phyloP scores from a whole-genome alignment of 768 basidiomycete species.

The Clitopilus passeckerianus region DNA sequence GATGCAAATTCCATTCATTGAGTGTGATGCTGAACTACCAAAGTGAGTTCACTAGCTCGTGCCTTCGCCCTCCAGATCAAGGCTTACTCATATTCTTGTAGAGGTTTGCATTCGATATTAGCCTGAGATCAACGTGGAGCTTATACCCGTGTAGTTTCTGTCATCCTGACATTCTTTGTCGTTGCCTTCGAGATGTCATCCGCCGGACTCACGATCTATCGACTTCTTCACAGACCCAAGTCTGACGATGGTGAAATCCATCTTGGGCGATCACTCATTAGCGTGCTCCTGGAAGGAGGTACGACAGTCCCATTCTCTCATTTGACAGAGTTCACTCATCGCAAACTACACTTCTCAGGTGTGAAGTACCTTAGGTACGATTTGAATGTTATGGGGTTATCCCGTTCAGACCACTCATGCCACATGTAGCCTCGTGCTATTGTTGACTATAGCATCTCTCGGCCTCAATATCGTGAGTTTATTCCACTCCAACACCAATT shows the following conservation, averaged over 20 bases:
- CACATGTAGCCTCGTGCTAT: conserved; percentile 8
- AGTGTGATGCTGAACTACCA: conserved; percentile 4
- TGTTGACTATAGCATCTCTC: conserved; percentile 13
- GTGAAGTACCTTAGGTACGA: not conserved
- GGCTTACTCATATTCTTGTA: too few relatives aligned
- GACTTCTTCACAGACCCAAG: conserved; percentile 12
- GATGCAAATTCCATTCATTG: conserved; percentile 13
- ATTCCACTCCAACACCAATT: not conserved
- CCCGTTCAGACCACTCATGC: not conserved
- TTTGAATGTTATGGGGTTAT: too few relatives aligned
- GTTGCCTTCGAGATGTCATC: conserved; percentile 18
- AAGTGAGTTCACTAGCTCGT: conserved; percentile 4
- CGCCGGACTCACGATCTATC: conserved; percentile 12
- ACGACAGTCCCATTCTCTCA: not conserved
- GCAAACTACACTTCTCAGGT: not conserved
- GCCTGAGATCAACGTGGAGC: too few relatives aligned
- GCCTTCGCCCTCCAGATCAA: too few relatives aligned
- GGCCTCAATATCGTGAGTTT: conserved; percentile 15
- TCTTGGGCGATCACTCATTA: conserved; percentile 8
- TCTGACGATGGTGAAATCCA: conserved; percentile 4
- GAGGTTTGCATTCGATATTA: too few relatives aligned
- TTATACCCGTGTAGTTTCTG: conserved; percentile 9
- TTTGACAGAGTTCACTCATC: not conserved
- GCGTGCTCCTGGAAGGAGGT: conserved; percentile 19
- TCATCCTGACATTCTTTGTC: conserved; percentile 18